These are phyloP conservation scores for Aquilaria malaccensis DNA, from an alignment of 345 rosid genomes.

Conservation along the genomic window DNA sequence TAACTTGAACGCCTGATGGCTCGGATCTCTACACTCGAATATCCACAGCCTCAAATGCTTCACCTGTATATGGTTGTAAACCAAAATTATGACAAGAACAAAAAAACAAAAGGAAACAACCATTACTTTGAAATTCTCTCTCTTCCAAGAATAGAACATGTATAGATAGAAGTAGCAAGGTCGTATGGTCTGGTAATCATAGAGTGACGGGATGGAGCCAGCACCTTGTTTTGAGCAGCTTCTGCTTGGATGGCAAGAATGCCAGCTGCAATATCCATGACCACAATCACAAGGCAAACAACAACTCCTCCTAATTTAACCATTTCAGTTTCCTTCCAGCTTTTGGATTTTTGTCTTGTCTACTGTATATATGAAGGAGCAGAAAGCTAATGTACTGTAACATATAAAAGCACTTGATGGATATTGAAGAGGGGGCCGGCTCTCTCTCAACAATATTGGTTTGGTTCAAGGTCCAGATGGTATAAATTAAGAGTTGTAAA, in stretches of 20 bases:
- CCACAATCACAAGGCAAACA: conserved; percentile 70
- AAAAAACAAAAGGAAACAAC: background rate
- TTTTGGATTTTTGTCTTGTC: background rate
- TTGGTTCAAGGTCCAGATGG: background rate
- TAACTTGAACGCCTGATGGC: conserved; percentile 70
- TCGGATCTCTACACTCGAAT: conserved; percentile 86
- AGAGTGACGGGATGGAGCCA: background rate
- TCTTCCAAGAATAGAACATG: background rate
- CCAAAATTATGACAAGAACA: background rate
- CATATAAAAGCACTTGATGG: background rate
- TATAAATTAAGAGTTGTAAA: conserved; percentile 2
- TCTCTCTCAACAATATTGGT: background rate
- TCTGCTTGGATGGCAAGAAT: conserved; percentile 91
- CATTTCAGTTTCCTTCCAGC: conserved; percentile 25
- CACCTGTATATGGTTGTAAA: conserved; percentile 30
- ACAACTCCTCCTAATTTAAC: conserved; percentile 51
- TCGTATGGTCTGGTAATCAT: background rate
- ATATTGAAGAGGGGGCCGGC: conserved; percentile 5
- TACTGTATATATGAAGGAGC: background rate
- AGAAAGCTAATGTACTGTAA: too few species aligned
- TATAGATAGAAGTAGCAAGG: background rate
- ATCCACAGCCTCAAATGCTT: conserved; percentile 79
- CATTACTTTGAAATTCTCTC: background rate
- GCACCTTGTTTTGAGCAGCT: conserved; percentile 71
- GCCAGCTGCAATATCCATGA: conserved; percentile 76